A percentile compares a stretch with the other conserved stretches of the same genome.
These are phyloP conservation scores for Venturia aucupariae DNA, from an alignment of 2,329 filamentous ascomycete species.

Conservation along the genomic window DNA sequence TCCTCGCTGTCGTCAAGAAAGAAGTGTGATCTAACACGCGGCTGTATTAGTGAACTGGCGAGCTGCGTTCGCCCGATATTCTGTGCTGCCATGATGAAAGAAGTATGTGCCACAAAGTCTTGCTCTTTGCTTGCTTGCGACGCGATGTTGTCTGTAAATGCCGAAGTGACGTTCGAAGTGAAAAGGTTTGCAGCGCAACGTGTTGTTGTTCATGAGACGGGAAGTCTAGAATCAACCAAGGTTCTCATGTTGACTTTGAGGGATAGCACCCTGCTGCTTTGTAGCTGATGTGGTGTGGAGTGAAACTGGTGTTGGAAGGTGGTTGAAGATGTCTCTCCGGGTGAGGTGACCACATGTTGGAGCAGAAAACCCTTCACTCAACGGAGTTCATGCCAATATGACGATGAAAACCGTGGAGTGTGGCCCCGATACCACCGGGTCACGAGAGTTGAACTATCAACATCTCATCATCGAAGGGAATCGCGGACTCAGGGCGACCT, in stretches of 20 bases:
- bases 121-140: slow-evolving; percentile 1
- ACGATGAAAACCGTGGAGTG: neutral
- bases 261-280: neutral
- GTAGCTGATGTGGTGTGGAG: neutral
- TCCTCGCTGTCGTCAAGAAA: neutral
- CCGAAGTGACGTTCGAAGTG: neutral
- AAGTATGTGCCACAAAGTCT: neutral
- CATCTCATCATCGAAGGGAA: neutral
- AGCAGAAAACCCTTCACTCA: neutral
- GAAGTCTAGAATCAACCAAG: neutral
- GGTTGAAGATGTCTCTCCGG: neutral
- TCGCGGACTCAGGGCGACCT: neutral
- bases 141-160: neutral
- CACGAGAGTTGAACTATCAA: neutral
- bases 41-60: neutral
- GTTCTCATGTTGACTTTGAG: neutral
- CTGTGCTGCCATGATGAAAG: slow-evolving; percentile 7
- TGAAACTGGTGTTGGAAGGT: neutral
- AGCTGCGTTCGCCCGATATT: neutral
- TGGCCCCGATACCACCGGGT: neutral
- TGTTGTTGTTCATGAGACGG: neutral
- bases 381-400: neutral
- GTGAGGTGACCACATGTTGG: neutral
- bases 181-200: neutral
- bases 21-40: slow-evolving; percentile 4